These are phyloP conservation scores for Neofusicoccum sp. DNA, from an alignment of 2,329 filamentous ascomycete genomes.

Conservation along the genomic window DNA sequence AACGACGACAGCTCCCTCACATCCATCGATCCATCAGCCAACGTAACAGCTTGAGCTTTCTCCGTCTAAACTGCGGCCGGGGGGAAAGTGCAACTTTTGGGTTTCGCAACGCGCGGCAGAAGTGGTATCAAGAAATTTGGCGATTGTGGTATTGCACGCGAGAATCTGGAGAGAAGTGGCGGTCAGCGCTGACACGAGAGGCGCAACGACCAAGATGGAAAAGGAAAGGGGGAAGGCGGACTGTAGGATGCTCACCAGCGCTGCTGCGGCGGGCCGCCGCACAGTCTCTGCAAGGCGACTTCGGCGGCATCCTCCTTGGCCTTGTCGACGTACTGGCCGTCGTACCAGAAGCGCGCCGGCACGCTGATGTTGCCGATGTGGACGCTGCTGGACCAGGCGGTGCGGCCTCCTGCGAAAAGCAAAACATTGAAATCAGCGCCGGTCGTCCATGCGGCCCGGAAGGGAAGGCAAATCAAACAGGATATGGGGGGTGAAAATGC, in stretches of 20 bases:
- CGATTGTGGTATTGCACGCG: neutral
- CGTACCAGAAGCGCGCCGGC: constrained; percentile 42
- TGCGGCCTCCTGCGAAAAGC: constrained; percentile 36
- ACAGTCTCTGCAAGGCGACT: constrained; percentile 21
- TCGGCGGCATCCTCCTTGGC: constrained; percentile 42
- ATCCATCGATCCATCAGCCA: neutral
- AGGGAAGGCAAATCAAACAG: neutral
- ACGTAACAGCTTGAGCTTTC: constrained; percentile 6
- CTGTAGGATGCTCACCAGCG: constrained; percentile 13
- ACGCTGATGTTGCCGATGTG: constrained; percentile 30
- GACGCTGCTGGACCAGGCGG: constrained; percentile 39
- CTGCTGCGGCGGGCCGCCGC: constrained; percentile 12
- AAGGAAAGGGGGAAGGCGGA: constrained; percentile 8
- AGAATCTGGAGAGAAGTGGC: constrained; percentile 1
- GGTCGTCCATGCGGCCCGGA: neutral
- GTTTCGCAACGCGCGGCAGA: constrained; percentile 5
- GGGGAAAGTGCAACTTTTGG: constrained; percentile 1
- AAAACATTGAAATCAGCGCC: neutral
- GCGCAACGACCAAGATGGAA: neutral
- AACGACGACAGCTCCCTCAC: neutral
- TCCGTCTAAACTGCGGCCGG: constrained; percentile 7
- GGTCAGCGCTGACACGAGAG: constrained; percentile 11
- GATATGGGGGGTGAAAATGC: neutral
- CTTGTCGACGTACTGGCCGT: constrained; percentile 35
- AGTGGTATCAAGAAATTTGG: constrained; percentile 12